A percentile compares a stretch with the other conserved stretches of the same genome.
These are phyloP conservation scores for Aspergillus tubingensis DNA, from an alignment of 2,329 filamentous ascomycete species.

Conservation along the genomic window DNA sequence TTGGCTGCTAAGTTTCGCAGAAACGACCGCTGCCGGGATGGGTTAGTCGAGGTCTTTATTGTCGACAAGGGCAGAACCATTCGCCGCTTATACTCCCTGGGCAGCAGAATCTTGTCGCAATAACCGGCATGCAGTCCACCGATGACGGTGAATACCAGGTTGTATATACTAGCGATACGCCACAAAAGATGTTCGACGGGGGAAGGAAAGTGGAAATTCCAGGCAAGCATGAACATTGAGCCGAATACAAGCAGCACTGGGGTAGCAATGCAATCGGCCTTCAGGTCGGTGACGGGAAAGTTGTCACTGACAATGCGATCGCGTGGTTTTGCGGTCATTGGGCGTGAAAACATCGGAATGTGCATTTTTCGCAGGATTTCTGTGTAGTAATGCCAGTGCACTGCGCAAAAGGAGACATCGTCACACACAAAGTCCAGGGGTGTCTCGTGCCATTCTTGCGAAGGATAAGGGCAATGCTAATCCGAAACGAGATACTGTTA, in stretches of 20 bases:
- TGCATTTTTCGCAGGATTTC: neutral
- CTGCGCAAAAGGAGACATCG: neutral
- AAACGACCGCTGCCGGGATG: neutral
- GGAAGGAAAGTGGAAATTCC: neutral
- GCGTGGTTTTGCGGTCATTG: neutral
- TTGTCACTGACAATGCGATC: neutral
- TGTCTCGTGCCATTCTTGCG: neutral
- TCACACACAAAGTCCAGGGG: neutral
- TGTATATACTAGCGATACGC: neutral
- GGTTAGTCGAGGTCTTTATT: neutral
- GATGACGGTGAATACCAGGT: neutral
- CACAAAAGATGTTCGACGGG: neutral
- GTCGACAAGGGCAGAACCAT: neutral
- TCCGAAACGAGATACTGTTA: neutral
- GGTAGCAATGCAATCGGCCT: neutral
- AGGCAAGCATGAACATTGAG: neutral
- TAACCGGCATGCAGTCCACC: neutral
- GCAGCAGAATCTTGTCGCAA: neutral
- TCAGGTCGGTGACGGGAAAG: neutral
- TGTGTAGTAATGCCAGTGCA: constrained; percentile 1
- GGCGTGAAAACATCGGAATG: neutral
- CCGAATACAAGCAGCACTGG: neutral
- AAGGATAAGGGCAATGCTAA: neutral
- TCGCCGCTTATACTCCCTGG: neutral
- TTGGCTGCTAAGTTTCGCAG: neutral